Conservation (phyloP, 176 grass and related monocot genomes). For the Zea luxurians region DNA sequence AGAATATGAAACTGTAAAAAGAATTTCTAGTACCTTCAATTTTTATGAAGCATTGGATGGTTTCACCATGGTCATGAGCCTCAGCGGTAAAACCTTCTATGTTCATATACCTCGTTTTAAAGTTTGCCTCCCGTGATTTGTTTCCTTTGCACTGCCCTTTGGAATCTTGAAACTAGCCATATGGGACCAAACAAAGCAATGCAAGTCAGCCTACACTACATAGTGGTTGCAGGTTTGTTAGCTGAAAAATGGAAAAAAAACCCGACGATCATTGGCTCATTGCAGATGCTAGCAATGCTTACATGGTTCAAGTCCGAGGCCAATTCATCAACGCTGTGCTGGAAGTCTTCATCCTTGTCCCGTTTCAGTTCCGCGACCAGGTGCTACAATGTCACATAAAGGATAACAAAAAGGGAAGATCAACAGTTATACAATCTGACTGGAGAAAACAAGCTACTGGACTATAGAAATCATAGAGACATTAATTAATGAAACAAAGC, state of each 20-base stretch:
- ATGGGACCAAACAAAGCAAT: conserved; percentile 11
- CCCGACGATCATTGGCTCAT: background rate
- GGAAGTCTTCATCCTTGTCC: conserved; percentile 50
- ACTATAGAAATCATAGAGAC: background rate
- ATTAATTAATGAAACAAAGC: conserved; percentile 2
- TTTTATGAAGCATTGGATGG: conserved; percentile 57
- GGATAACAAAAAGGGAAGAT: background rate
- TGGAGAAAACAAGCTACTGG: background rate
- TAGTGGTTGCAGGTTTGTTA: background rate
- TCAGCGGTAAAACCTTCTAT: conserved; percentile 39
- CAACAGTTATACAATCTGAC: background rate
- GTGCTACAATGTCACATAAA: conserved; percentile 34
- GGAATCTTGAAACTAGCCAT: background rate
- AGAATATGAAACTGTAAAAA: background rate
- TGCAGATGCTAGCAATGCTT: conserved; percentile 16
- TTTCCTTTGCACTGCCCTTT: conserved; percentile 8
- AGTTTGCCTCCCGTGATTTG: conserved; percentile 10
- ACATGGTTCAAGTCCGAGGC: conserved; percentile 38
- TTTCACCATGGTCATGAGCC: conserved; percentile 31
- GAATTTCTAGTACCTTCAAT: conserved; percentile 54
- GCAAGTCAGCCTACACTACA: background rate
- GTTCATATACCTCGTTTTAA: conserved; percentile 6
- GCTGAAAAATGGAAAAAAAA: background rate
- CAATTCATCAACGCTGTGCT: conserved; percentile 48
- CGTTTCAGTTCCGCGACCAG: conserved; percentile 62